phyloP scores from a whole-genome alignment of 2,329 filamentous ascomycete species.

The Botrytis squamosa region DNA sequence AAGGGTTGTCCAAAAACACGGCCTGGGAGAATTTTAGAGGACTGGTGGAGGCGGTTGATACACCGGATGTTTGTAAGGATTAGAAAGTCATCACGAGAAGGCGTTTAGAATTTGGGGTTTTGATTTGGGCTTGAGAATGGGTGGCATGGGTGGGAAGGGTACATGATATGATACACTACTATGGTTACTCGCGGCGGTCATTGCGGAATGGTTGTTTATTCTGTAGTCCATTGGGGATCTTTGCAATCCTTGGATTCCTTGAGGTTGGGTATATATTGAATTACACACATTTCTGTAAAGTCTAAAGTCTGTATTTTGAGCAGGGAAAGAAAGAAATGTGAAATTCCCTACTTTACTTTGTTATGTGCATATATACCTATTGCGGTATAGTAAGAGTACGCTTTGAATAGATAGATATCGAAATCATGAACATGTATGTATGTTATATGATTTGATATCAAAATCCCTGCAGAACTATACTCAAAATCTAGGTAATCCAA shows the following conservation, averaged over 20 bases:
- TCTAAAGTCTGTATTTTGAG: neutral
- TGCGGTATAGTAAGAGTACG: too few relatives aligned
- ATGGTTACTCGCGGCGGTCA: neutral
- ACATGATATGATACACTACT: constrained; percentile 9
- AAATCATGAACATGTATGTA: neutral
- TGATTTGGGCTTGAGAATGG: neutral
- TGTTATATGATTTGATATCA: neutral
- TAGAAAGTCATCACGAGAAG: neutral
- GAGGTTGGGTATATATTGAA: neutral
- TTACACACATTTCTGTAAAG: neutral
- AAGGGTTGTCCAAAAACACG: neutral
- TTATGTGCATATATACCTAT: too few relatives aligned
- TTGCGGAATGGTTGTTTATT: too few relatives aligned
- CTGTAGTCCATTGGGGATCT: too few relatives aligned
- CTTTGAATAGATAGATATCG: too few relatives aligned
- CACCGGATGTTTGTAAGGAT: neutral
- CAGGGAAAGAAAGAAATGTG: too few relatives aligned
- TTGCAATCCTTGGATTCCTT: neutral
- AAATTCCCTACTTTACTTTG: neutral
- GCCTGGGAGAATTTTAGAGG: constrained; percentile 14
- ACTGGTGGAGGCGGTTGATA: constrained; percentile 11
- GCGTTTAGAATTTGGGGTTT: constrained; percentile 3
- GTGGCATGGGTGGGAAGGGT: neutral
- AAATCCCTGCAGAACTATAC: neutral
- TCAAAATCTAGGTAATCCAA: neutral